Evolutionary conservation across 2,329 filamentous ascomycete species (phyloP).

Genomic region (Pseudocercospora fuligena): DNA sequence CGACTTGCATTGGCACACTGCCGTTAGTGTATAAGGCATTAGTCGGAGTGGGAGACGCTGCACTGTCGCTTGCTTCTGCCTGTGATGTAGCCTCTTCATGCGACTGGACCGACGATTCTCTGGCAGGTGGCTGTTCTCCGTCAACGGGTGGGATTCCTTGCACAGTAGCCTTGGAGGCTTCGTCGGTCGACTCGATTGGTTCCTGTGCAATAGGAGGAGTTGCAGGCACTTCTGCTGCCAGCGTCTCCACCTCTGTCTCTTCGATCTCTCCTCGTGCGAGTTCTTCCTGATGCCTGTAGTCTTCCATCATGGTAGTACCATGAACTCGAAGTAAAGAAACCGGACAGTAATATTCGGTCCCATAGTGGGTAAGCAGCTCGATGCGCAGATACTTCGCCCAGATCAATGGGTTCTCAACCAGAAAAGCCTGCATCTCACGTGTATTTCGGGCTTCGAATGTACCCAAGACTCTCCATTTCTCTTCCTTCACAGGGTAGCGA

Average conservation of each 20-base stretch:
- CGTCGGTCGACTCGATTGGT: conserved; percentile 21
- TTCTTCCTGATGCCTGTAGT: conserved; percentile 87
- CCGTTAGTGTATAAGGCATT: conserved; percentile 13
- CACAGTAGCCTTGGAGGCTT: conserved; percentile 16
- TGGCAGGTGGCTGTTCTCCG: neutral
- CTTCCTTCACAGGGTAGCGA: conserved; percentile 87
- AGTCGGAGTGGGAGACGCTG: neutral
- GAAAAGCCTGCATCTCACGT: conserved; percentile 89
- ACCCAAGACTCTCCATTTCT: conserved; percentile 89
- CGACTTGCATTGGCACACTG: conserved; percentile 18
- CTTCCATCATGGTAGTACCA: conserved; percentile 91
- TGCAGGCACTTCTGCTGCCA: conserved; percentile 27
- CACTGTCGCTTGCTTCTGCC: neutral
- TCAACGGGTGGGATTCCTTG: conserved; percentile 19
- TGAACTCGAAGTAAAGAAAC: conserved; percentile 89
- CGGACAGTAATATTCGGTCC: conserved; percentile 95
- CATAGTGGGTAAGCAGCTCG: conserved; percentile 91
- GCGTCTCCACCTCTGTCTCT: conserved; percentile 53
- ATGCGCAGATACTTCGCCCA: conserved; percentile 93
- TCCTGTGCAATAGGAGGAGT: conserved; percentile 23
- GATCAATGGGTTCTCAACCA: conserved; percentile 92
- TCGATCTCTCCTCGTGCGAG: conserved; percentile 58
- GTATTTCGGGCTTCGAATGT: conserved; percentile 91
- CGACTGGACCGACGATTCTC: neutral
- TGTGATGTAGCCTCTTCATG: neutral